A percentile compares a stretch with the other conserved stretches of the same genome.
Evolutionary conservation across 306 rosid genomes (phyloP).

Genomic region (Urtica urens): DNA sequence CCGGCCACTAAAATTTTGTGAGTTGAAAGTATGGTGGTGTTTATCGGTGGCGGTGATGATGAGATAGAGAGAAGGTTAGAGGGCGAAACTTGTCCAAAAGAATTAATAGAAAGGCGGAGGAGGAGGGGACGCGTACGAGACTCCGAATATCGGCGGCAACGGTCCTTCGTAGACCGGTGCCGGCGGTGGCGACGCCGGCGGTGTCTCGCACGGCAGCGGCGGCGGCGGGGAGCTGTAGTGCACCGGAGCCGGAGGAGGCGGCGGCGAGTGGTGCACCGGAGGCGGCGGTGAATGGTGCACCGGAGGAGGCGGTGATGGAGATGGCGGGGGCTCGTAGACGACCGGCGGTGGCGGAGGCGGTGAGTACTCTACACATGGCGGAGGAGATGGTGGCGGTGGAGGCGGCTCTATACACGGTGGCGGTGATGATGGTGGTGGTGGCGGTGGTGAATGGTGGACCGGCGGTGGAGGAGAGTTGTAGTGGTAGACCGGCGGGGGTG

Average conservation of each 20-base stretch:
- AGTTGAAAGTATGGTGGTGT: no score
- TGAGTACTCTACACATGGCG: slow-evolving; percentile 43
- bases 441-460: slow-evolving; percentile 35
- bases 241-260: slow-evolving; percentile 42
- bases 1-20: not conserved
- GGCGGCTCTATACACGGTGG: slow-evolving; percentile 62
- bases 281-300: slow-evolving; percentile 23
- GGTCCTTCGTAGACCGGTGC: slow-evolving; percentile 90
- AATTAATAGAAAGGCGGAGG: slow-evolving; percentile 96
- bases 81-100: slow-evolving; percentile 75
- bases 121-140: slow-evolving; percentile 86
- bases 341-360: slow-evolving; percentile 59
- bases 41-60: slow-evolving; percentile 1
- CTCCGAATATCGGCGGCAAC: slow-evolving; percentile 70
- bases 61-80: slow-evolving; percentile 37
- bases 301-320: slow-evolving; percentile 16
- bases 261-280: slow-evolving; percentile 33
- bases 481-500: slow-evolving; percentile 57
- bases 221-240: slow-evolving; percentile 27
- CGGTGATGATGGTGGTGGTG: slow-evolving; percentile 53
- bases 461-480: slow-evolving; percentile 56
- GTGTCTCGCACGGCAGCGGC: slow-evolving; percentile 27
- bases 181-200: slow-evolving; percentile 51
- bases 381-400: slow-evolving; percentile 62
- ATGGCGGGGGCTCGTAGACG: no score